A percentile compares a stretch with the other conserved stretches of the same genome.
These are phyloP conservation scores for Saksenaea oblongispora DNA, from an alignment of 371 early-diverging fungal genomes.

Conservation along the genomic window DNA sequence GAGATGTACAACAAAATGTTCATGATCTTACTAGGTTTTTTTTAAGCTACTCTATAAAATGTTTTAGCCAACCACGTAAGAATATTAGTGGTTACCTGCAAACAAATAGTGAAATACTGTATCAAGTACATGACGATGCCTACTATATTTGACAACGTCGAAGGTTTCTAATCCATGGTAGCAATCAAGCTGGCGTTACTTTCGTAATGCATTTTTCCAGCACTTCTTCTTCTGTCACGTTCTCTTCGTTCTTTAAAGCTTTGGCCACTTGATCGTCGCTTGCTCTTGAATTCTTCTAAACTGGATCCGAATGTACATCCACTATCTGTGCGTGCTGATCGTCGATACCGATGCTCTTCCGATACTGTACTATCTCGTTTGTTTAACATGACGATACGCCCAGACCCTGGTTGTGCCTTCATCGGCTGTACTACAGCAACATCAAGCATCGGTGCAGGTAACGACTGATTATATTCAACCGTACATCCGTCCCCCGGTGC, in stretches of 20 bases:
- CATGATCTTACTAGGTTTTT: no score
- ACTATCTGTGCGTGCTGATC: not conserved
- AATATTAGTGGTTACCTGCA: no score
- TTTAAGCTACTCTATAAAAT: no score
- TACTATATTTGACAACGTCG: no score
- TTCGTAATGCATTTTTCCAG: not conserved
- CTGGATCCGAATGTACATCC: not conserved
- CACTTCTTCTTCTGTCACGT: constrained; percentile 8
- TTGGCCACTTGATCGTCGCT: constrained; percentile 4
- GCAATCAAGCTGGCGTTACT: not conserved
- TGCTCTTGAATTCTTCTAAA: not conserved
- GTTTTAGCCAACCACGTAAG: no score
- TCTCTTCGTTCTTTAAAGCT: constrained; percentile 13
- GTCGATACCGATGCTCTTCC: not conserved
- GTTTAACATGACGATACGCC: not conserved
- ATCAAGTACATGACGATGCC: no score
- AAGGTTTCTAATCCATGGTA: not conserved
- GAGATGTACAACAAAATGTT: no score
- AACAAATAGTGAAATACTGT: no score
- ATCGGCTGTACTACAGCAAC: not conserved
- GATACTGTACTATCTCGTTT: not conserved
- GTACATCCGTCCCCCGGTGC: not conserved
- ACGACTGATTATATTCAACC: not conserved
- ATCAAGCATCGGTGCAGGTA: not conserved
- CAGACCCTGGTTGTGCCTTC: not conserved